Evolutionary conservation across 768 basidiomycete species (phyloP).

Genomic region (Basidioascus undulatus): DNA sequence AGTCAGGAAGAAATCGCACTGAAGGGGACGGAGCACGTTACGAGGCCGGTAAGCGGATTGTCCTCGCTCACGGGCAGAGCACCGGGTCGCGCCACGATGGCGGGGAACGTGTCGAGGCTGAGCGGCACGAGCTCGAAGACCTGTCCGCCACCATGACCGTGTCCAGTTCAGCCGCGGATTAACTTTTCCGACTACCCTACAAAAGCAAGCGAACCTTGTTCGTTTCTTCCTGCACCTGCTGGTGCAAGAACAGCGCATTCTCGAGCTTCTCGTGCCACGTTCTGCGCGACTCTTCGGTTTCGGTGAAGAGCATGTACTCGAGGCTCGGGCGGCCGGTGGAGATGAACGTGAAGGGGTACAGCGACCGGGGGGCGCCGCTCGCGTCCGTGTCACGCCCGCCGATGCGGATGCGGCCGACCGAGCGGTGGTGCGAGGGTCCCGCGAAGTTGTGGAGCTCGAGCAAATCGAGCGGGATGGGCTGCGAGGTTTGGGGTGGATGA

Average conservation of each 20-base stretch:
- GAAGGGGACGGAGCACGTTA: conserved; percentile 88
- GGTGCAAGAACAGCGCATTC: conserved; percentile 62
- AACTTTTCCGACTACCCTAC: too few species aligned
- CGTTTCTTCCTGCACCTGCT: conserved; percentile 57
- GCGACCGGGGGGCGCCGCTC: conserved; percentile 41
- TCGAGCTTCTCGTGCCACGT: conserved; percentile 83
- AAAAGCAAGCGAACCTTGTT: conserved; percentile 31
- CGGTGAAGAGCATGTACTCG: conserved; percentile 65
- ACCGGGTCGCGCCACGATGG: neutral
- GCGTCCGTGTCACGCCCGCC: too few species aligned
- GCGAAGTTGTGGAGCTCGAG: conserved; percentile 44
- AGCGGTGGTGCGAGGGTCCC: conserved; percentile 51
- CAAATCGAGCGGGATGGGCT: conserved; percentile 86
- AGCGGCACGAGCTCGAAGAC: conserved; percentile 81
- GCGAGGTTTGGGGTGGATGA: conserved; percentile 2
- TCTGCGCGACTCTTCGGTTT: conserved; percentile 40
- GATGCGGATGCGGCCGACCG: conserved; percentile 43
- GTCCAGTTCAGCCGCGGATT: too few species aligned
- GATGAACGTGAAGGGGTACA: conserved; percentile 70
- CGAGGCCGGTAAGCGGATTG: conserved; percentile 24
- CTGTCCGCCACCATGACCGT: conserved; percentile 10
- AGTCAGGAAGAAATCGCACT: conserved; percentile 22
- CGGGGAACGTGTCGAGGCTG: conserved; percentile 65
- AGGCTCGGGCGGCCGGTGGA: conserved; percentile 76
- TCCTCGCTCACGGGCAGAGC: conserved; percentile 25